Evolutionary conservation across 768 basidiomycete species (phyloP).

Genomic region (Phanerodontia chrysosporium): DNA sequence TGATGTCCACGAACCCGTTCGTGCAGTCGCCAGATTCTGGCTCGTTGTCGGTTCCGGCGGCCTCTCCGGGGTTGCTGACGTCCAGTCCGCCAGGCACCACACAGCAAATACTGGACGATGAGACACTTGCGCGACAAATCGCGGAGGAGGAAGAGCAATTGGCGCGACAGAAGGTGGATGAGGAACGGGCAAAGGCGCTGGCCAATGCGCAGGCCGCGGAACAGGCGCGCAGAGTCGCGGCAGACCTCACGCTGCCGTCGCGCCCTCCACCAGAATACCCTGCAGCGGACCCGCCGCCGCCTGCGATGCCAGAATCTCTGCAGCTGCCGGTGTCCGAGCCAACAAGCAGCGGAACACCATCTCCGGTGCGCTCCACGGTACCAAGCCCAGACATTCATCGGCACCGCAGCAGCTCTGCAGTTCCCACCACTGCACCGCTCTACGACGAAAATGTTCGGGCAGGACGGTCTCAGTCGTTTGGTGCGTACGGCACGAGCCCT

Average conservation of each 20-base stretch:
- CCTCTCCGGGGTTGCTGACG: not conserved
- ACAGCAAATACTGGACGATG: constrained; percentile 33
- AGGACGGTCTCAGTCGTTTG: constrained; percentile 12
- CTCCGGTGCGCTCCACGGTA: not conserved
- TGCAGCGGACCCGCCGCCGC: not conserved
- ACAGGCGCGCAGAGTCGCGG: not conserved
- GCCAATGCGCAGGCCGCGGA: not conserved
- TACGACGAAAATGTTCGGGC: not conserved
- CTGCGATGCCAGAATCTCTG: not conserved
- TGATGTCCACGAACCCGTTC: not conserved
- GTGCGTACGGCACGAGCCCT: not conserved
- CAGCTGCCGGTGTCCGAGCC: not conserved
- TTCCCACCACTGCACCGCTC: not conserved
- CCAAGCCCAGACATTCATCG: not conserved
- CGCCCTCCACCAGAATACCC: not conserved
- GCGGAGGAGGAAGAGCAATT: constrained; percentile 24
- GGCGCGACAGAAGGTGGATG: not conserved
- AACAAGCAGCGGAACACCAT: not conserved
- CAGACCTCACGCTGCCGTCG: not conserved
- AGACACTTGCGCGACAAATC: constrained; percentile 38
- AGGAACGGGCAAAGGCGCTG: not conserved
- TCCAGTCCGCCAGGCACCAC: not conserved
- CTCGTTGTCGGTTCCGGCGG: not conserved
- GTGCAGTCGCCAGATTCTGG: not conserved
- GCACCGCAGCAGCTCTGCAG: constrained; percentile 11